Base-by-base conservation (phyloP, 306 rosid species). In the Cicer chorassanicum region DNA sequence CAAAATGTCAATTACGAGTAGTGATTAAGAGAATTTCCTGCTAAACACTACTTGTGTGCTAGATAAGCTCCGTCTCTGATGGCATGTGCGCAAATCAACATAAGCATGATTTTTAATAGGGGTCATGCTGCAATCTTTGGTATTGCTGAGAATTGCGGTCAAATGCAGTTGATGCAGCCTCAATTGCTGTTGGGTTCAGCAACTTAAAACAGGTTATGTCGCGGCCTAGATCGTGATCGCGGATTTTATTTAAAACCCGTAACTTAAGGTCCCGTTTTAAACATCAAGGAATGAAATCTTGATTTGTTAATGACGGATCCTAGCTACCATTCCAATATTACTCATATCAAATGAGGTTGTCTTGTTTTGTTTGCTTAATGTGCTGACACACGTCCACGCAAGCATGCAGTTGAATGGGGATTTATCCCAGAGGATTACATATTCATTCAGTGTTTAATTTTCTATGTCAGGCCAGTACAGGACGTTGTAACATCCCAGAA, bases 401-500 rank as follows among this genome's bases (percentile, higher is more conserved):
- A 29, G 4, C 34, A 29, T 29, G 34, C 34, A 29, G 34, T 29
- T 29, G 34, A 29, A 29, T 29, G 34, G 4, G 34, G 34, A 29
- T 51, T 45, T 51, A 44, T 70, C 24, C 0, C 2, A 7, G 67
- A 45, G 18, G 55, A 10, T 46, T 46, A 44, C 50, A 19, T 4
- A 54, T 10, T 41, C 50, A 13, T 61, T 70, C 39, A 14, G 67
- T 80, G 71, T 78, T n/a, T 21, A 21, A 9, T 51, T 65, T 84
- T 64, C 39, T 76, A 70, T 85, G 65, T 77, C 92, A 93, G 98
- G 98, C 98, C 53, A 85, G 85, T 36, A 66, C 85, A 9, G 98
- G 98, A 68, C 92, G 93, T 67, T 93, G 98, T 78, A 88, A 90
- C 73, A 57, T 81, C 48, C 86, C 88, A 9, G 98, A 93, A 79